These are phyloP conservation scores for Graphiopsis chlorocephala DNA, from an alignment of 2,329 filamentous ascomycete genomes.

Conservation along the genomic window DNA sequence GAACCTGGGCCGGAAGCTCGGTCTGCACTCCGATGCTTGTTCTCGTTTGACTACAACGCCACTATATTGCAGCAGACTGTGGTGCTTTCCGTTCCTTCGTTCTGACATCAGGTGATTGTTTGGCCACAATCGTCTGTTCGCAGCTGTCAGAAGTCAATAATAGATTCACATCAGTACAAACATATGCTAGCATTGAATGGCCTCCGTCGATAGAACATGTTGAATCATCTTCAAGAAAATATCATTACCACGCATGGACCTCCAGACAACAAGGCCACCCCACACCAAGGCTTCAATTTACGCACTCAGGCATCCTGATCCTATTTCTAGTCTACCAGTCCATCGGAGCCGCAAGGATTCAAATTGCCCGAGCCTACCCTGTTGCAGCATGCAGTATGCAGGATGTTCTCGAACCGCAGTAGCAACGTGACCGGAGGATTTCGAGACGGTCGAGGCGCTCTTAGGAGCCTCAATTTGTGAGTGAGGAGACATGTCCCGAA, in stretches of 20 bases:
- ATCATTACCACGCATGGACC: neutral
- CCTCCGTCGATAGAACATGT: neutral
- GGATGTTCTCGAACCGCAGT: neutral
- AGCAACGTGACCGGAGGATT: neutral
- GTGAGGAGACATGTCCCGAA: neutral
- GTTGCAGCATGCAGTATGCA: neutral
- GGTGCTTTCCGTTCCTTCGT: neutral
- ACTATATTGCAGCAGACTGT: neutral
- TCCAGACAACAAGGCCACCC: neutral
- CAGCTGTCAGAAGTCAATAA: neutral
- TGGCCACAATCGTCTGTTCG: neutral
- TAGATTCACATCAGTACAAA: neutral
- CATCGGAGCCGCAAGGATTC: neutral
- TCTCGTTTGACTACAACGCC: neutral
- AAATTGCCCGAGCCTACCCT: neutral
- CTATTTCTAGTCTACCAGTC: neutral
- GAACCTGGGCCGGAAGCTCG: neutral
- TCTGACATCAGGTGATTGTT: neutral
- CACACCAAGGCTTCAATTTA: neutral
- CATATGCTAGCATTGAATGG: neutral
- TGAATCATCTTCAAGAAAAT: neutral
- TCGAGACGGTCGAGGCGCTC: neutral
- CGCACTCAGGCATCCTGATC: neutral
- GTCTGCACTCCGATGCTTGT: neutral
- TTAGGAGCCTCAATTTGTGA: neutral